Evolutionary conservation across 2,329 filamentous ascomycete species (phyloP), one percentile per base, ranked within the genome.

Genomic region (Trichoderma aggressivum): DNA sequence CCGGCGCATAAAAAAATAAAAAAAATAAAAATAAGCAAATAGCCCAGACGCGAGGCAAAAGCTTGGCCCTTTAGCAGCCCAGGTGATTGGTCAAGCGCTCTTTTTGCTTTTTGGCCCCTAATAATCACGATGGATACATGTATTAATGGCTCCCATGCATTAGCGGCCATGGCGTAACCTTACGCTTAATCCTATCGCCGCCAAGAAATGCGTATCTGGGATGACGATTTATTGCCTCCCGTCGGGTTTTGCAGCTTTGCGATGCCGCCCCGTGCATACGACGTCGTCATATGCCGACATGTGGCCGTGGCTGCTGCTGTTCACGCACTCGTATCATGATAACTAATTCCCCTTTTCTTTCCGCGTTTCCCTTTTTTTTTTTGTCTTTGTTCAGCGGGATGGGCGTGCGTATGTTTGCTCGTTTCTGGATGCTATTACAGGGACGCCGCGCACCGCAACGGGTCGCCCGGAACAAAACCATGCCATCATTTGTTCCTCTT

Each of bases 121-220:
- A 55, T 12, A n/a, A n/a, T n/a, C n/a, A n/a, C n/a, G n/a, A n/a
- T n/a, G n/a, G n/a, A n/a, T n/a, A n/a, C n/a, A n/a, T n/a, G n/a
- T n/a, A n/a, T n/a, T n/a, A n/a, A 43, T 43, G 50, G 43, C 14
- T 11, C 28, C 26, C 26, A 58, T n/a, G 55, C 55, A 70, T 70
- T 65, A 65, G 68, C 68, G 68, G 68, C 43, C 50, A 50, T 36
- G 68, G 68, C 68, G 68, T 24, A 70, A 70, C 59, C 61, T 70
- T 70, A 66, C 60, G 56, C 55, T 70, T 64, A 65, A 70, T 64
- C 60, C 61, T 70, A 65, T 70, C 68, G 68, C 50, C 36, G 66
- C 66, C 66, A 62, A 62, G 66, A 69, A 47, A 69, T 36, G 66
- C 63, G 58, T 24, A 53, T 67, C 34, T 67, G 53, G 63, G 63